A percentile compares a stretch with the other conserved stretches of the same genome.
Evolutionary conservation across 2,329 filamentous ascomycete species (phyloP).

Genomic region (Magnaporthiopsis incrustans): DNA sequence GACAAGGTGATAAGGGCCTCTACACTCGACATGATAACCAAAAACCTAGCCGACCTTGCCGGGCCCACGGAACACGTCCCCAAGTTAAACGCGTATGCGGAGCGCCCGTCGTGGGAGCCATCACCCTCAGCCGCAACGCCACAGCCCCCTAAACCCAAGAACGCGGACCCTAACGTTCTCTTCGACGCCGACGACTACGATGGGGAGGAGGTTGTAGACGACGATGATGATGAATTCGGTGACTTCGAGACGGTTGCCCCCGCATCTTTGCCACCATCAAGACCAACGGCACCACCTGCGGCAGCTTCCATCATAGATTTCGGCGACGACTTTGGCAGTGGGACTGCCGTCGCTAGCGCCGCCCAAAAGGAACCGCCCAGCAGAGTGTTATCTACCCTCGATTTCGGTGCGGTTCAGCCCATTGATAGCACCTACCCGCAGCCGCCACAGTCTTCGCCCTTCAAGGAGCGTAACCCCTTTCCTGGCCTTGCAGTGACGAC

Average conservation of each 20-base stretch:
- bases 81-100: conserved; percentile 11
- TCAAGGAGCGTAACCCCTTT: conserved; percentile 45
- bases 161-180: conserved; percentile 45
- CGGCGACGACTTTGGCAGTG: conserved; percentile 5
- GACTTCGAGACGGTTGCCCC: conserved; percentile 20
- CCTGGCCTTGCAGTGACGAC: conserved; percentile 39
- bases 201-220: conserved; percentile 16
- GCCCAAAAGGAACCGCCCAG: conserved; percentile 17
- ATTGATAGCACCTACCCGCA: conserved; percentile 31
- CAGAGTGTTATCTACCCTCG: conserved; percentile 23
- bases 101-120: conserved; percentile 12
- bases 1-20: conserved; percentile 35
- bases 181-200: conserved; percentile 58
- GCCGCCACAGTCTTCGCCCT: conserved; percentile 43
- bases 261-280: not conserved
- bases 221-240: conserved; percentile 17
- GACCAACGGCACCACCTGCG: conserved; percentile 4
- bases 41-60: conserved; percentile 35
- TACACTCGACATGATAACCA: conserved; percentile 46
- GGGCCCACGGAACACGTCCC: not conserved
- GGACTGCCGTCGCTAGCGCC: conserved; percentile 2
- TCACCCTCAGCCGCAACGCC: not conserved
- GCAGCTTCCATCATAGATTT: conserved; percentile 12
- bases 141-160: conserved; percentile 12
- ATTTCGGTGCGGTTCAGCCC: conserved; percentile 16